Evolutionary conservation across 2,329 filamentous ascomycete species (phyloP).

Genomic region (Dothistroma pini): DNA sequence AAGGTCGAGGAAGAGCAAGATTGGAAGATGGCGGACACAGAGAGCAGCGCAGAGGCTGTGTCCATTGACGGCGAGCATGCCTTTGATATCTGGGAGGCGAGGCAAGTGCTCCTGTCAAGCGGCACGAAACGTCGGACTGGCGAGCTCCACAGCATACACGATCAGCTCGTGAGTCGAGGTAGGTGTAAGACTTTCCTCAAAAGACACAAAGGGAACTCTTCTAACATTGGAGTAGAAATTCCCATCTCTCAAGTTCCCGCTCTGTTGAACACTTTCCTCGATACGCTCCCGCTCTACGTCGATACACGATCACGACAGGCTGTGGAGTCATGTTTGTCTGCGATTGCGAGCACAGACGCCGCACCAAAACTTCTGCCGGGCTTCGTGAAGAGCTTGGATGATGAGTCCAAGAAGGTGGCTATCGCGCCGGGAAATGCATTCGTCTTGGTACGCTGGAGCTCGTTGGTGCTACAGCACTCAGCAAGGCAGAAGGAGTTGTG

Average conservation of each 20-base stretch:
- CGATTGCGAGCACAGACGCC: conserved; percentile 59
- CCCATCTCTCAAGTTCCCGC: conserved; percentile 24
- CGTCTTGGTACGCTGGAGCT: conserved; percentile 87
- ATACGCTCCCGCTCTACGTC: conserved; percentile 80
- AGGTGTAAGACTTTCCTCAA: conserved; percentile 23
- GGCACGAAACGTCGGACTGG: conserved; percentile 47
- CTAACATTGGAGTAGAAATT: conserved; percentile 20
- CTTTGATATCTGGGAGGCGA: conserved; percentile 24
- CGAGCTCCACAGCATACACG: conserved; percentile 44
- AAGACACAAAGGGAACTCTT: conserved; percentile 1
- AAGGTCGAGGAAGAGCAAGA: background rate
- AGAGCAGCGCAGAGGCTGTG: conserved; percentile 16
- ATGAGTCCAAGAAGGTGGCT: conserved; percentile 70
- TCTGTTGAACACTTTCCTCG: conserved; percentile 68
- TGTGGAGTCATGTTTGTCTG: conserved; percentile 73
- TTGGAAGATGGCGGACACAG: conserved; percentile 25
- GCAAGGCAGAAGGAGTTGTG: conserved; percentile 57
- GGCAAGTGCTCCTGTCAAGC: conserved; percentile 44
- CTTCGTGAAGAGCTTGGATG: conserved; percentile 64
- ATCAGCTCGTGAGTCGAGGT: conserved; percentile 44
- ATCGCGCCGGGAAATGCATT: conserved; percentile 80
- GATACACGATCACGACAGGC: conserved; percentile 81
- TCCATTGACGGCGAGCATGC: conserved; percentile 20
- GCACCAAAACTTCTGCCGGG: conserved; percentile 56
- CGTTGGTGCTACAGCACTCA: conserved; percentile 69